Evolutionary conservation across 1,139 yeast species (phyloP).

Genomic region (Torulaspora pretoriensis): DNA sequence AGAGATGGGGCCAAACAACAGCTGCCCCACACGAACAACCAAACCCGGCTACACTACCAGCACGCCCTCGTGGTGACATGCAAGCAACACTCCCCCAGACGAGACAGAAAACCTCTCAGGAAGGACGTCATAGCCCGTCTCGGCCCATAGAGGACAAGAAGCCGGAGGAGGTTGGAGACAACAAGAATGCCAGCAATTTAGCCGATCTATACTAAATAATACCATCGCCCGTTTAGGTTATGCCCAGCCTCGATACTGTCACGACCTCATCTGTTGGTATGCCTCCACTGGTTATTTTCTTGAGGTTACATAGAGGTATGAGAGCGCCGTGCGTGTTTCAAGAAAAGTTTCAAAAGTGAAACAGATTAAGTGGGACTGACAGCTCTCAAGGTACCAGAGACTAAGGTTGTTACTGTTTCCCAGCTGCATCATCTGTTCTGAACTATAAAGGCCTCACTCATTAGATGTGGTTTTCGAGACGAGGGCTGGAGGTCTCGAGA

Average conservation of each 20-base stretch:
- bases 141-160: background rate
- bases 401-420: background rate
- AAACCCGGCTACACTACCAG: constrained; percentile 1
- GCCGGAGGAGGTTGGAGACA: constrained; percentile 2
- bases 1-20: constrained; percentile 1
- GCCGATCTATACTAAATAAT: constrained; percentile 13
- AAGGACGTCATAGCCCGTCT: background rate
- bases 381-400: background rate
- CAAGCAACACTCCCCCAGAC: background rate
- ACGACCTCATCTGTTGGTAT: background rate
- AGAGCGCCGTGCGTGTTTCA: constrained; percentile 8
- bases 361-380: background rate
- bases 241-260: background rate
- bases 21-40: constrained; percentile 1
- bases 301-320: constrained; percentile 8
- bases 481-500: too few species aligned
- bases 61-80: constrained; percentile 1
- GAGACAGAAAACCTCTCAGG: constrained; percentile 1
- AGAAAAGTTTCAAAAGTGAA: constrained; percentile 5
- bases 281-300: constrained; percentile 1
- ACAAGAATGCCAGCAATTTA: constrained; percentile 10
- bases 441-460: too few species aligned
- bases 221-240: constrained; percentile 2
- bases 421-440: background rate
- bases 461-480: too few species aligned